Conservation (phyloP, 164 flowering plant species). For the Macadamia integrifolia region DNA sequence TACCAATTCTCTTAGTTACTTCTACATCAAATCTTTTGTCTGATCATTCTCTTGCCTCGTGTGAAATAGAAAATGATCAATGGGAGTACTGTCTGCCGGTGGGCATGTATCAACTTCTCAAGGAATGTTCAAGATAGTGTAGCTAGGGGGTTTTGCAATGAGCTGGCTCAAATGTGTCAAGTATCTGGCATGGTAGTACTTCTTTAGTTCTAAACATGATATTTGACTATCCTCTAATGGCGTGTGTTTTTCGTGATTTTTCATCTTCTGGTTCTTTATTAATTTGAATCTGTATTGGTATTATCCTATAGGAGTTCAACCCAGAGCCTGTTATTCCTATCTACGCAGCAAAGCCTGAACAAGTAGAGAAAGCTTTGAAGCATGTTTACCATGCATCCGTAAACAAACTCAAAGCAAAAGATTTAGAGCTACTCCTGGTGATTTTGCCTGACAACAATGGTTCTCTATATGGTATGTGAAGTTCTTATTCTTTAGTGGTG, state of each 20-base stretch:
- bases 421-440: conserved; percentile 6
- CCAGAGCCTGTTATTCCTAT: conserved; percentile 49
- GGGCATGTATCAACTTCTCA: conserved; percentile 83
- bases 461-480: conserved; percentile 10
- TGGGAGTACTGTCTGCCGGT: conserved; percentile 66
- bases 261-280: not conserved
- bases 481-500: not conserved
- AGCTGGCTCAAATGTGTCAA: conserved; percentile 83
- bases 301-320: conserved; percentile 53
- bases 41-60: not conserved
- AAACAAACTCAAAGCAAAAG: conserved; percentile 7
- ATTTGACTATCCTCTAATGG: not conserved
- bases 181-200: conserved; percentile 71
- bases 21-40: not conserved
- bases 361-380: not conserved
- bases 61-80: conserved; percentile 73
- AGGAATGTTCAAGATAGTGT: conserved; percentile 72
- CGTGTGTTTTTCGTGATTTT: not conserved
- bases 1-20: not conserved
- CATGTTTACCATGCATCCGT: not conserved
- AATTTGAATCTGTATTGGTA: not conserved
- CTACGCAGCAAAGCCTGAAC: not conserved
- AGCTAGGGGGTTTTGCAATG: conserved; percentile 72
- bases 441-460: conserved; percentile 13
- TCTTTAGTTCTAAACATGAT: not conserved